These are phyloP conservation scores for Xylaria acuta DNA, from an alignment of 495 filamentous ascomycete genomes.

Conservation along the genomic window DNA sequence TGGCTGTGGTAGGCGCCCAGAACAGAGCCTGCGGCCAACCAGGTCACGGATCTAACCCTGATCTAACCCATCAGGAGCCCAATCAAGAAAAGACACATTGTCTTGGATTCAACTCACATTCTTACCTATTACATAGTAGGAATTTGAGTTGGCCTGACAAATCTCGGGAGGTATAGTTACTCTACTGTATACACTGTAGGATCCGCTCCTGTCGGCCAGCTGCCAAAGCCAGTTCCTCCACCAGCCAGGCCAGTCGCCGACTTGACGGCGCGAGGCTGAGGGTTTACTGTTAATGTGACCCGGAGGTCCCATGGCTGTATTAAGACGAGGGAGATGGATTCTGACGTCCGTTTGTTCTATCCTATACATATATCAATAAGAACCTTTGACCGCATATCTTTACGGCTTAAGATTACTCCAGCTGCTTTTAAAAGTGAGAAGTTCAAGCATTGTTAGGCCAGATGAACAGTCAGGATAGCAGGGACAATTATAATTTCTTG, in stretches of 20 bases:
- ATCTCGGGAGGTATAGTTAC: conserved; percentile 11
- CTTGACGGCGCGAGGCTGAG: conserved; percentile 5
- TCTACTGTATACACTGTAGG: not conserved
- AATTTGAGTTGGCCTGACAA: conserved; percentile 25
- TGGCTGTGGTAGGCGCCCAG: conserved; percentile 2
- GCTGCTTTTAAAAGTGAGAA: not conserved
- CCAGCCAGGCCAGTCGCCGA: not conserved
- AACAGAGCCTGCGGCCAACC: conserved; percentile 6
- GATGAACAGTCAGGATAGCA: not conserved
- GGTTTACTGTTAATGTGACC: not conserved
- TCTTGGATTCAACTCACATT: conserved; percentile 21
- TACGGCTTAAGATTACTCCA: not conserved
- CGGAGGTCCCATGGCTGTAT: not conserved
- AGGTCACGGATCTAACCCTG: not conserved
- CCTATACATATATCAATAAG: not conserved
- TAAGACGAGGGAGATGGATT: not conserved
- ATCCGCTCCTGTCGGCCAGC: not conserved
- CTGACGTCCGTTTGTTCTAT: not conserved
- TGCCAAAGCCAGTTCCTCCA: not conserved
- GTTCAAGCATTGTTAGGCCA: not conserved
- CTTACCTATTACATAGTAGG: conserved; percentile 17
- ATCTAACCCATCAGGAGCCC: conserved; percentile 2
- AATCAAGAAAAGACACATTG: conserved; percentile 32
- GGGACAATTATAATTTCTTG: not conserved
- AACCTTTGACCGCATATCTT: not conserved